Conservation (phyloP, 2,329 filamentous ascomycete species). For the Curvularia sp. region DNA sequence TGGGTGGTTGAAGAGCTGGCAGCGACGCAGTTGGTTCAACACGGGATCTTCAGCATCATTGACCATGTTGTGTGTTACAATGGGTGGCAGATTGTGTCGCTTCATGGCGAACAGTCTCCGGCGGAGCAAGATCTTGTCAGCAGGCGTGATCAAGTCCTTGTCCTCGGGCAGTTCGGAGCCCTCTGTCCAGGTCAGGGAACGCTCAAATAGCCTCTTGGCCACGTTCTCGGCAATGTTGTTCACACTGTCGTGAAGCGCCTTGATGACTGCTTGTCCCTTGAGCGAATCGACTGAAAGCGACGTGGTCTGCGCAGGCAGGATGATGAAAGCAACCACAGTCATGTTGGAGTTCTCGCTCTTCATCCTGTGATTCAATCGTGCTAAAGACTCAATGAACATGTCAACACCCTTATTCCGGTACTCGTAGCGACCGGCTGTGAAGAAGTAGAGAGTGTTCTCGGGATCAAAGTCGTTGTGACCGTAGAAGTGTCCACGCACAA, state of each 20-base stretch:
- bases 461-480: conserved; percentile 97
- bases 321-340: conserved; percentile 96
- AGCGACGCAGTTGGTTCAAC: conserved; percentile 91
- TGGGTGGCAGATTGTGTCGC: conserved; percentile 84
- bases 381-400: conserved; percentile 98
- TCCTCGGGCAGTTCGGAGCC: conserved; percentile 93
- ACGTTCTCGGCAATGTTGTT: conserved; percentile 92
- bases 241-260: conserved; percentile 90
- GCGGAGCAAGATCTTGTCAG: conserved; percentile 91
- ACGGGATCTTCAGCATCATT: conserved; percentile 94
- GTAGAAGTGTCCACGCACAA: conserved; percentile 97
- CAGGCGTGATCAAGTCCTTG: conserved; percentile 90
- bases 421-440: conserved; percentile 96
- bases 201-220: conserved; percentile 91
- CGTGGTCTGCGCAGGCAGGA: conserved; percentile 96
- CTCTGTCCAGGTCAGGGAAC: conserved; percentile 93
- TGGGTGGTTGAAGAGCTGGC: conserved; percentile 96
- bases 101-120: conserved; percentile 97
- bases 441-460: conserved; percentile 96
- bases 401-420: conserved; percentile 98
- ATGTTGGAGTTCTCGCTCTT: conserved; percentile 86
- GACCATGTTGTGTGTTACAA: conserved; percentile 98
- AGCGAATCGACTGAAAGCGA: conserved; percentile 94
- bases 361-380: conserved; percentile 90
- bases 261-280: conserved; percentile 96